These are phyloP conservation scores for Corallochytrium limacisporum DNA, from an alignment of 78 protist species.

Conservation along the genomic window DNA sequence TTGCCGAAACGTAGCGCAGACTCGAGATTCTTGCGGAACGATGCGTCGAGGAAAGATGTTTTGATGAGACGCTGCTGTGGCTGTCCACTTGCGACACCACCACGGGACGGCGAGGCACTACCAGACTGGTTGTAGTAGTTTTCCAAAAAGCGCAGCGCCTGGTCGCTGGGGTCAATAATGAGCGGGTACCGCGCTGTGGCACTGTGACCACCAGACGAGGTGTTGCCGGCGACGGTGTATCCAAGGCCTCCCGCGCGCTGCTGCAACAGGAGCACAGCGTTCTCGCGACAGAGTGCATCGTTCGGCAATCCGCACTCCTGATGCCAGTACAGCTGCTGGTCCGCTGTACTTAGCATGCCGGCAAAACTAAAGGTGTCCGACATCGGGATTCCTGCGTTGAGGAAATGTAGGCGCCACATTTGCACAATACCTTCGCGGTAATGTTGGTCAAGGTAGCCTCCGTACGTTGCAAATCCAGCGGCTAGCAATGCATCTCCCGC, in stretches of 20 bases:
- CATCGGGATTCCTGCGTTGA: conserved; percentile 8
- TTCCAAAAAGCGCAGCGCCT: conserved; percentile 73
- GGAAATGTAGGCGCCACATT: neutral
- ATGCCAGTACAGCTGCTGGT: conserved; percentile 27
- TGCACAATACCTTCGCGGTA: neutral
- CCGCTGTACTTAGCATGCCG: conserved; percentile 67
- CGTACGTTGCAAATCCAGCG: conserved; percentile 81
- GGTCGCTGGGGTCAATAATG: conserved; percentile 94
- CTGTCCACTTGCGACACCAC: too few species aligned
- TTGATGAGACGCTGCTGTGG: conserved; percentile 14
- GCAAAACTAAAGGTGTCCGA: conserved; percentile 41
- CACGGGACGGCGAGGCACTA: too few species aligned
- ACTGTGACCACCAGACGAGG: too few species aligned
- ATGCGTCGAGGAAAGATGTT: conserved; percentile 65
- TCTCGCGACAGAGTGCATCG: conserved; percentile 86
- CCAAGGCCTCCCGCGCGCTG: too few species aligned
- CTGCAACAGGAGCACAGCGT: too few species aligned
- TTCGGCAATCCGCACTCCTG: too few species aligned
- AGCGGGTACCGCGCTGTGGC: conserved; percentile 82
- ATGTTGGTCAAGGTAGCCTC: conserved; percentile 73
- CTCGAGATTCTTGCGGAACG: conserved; percentile 74
- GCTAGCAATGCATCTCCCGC: conserved; percentile 78
- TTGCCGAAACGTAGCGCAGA: conserved; percentile 68
- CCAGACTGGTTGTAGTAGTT: conserved; percentile 32
- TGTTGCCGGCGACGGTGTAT: too few species aligned